Evolutionary conservation across 2,329 filamentous ascomycete species (phyloP).

Genomic region (Epichloe aotearoae): DNA sequence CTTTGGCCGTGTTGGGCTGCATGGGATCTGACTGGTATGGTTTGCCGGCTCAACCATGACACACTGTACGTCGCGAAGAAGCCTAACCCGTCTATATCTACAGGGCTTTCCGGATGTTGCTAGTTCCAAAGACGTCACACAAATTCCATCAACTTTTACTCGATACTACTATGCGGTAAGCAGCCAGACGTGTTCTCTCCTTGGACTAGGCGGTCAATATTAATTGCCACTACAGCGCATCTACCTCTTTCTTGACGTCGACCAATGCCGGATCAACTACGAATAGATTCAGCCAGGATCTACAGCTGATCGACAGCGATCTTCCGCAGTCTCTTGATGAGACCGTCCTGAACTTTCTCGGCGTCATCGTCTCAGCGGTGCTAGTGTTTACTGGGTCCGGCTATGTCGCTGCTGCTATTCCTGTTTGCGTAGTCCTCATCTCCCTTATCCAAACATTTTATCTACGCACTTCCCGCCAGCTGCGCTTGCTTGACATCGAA

Average conservation of each 20-base stretch:
- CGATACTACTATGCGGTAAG: conserved; percentile 16
- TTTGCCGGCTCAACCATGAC: neutral
- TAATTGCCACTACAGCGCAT: conserved; percentile 4
- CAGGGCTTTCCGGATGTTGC: conserved; percentile 11
- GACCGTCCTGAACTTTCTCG: conserved; percentile 11
- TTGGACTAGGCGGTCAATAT: neutral
- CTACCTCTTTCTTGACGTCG: conserved; percentile 21
- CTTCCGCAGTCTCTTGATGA: conserved; percentile 19
- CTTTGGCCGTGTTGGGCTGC: conserved; percentile 8
- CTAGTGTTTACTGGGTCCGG: conserved; percentile 33
- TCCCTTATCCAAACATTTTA: conserved; percentile 18
- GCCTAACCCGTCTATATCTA: neutral
- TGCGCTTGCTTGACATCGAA: conserved; percentile 19
- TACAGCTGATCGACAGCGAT: conserved; percentile 24
- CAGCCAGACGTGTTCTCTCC: neutral
- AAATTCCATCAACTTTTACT: conserved; percentile 13
- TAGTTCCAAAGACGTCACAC: conserved; percentile 16
- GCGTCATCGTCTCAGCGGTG: conserved; percentile 15
- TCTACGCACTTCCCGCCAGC: conserved; percentile 19
- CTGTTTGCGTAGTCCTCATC: conserved; percentile 17
- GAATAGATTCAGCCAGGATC: conserved; percentile 28
- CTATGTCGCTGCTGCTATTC: conserved; percentile 32
- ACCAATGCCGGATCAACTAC: conserved; percentile 22
- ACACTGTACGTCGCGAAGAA: neutral
- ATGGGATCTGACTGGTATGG: conserved; percentile 8